A percentile compares a stretch with the other conserved stretches of the same genome.
These are phyloP conservation scores for Dillenia suffruticosa DNA, from an alignment of 164 flowering plant genomes.

Conservation along the genomic window DNA sequence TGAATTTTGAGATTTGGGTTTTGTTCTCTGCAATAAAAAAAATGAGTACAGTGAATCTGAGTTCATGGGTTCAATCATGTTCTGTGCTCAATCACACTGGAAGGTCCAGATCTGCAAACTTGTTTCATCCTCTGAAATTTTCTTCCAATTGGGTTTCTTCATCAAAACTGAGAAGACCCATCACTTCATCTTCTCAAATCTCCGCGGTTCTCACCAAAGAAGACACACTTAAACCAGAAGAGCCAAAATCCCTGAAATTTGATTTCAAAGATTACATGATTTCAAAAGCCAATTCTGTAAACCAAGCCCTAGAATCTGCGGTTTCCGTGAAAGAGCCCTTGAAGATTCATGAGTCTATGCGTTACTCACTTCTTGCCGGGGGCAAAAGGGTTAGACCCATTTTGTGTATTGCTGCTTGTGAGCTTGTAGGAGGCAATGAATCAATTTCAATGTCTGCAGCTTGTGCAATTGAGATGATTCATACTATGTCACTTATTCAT, in stretches of 20 bases:
- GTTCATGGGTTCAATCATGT: conserved; percentile 33
- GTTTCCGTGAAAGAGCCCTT: conserved; percentile 43
- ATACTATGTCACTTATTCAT: conserved; percentile 80
- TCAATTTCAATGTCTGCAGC: conserved; percentile 64
- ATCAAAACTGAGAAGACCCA: conserved; percentile 2
- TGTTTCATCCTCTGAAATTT: conserved; percentile 5
- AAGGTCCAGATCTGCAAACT: conserved; percentile 24
- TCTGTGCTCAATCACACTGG: conserved; percentile 20
- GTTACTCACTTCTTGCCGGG: conserved; percentile 75
- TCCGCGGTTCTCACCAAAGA: conserved; percentile 35
- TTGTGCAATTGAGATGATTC: conserved; percentile 81
- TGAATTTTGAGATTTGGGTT: not conserved
- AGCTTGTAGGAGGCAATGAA: conserved; percentile 62
- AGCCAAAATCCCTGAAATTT: conserved; percentile 17
- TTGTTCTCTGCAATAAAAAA: conserved; percentile 3
- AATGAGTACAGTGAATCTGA: conserved; percentile 35
- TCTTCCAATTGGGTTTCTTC: conserved; percentile 3
- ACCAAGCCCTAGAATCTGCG: conserved; percentile 52
- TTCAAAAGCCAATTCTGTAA: conserved; percentile 44
- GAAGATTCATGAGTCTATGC: conserved; percentile 73
- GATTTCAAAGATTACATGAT: conserved; percentile 56
- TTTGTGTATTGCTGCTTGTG: conserved; percentile 71
- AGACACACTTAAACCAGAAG: conserved; percentile 11
- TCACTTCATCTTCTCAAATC: conserved; percentile 7
- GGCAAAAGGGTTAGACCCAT: conserved; percentile 75